These are phyloP conservation scores for Eudorina sp. DNA, from an alignment of 139 green algal species.

Conservation along the genomic window DNA sequence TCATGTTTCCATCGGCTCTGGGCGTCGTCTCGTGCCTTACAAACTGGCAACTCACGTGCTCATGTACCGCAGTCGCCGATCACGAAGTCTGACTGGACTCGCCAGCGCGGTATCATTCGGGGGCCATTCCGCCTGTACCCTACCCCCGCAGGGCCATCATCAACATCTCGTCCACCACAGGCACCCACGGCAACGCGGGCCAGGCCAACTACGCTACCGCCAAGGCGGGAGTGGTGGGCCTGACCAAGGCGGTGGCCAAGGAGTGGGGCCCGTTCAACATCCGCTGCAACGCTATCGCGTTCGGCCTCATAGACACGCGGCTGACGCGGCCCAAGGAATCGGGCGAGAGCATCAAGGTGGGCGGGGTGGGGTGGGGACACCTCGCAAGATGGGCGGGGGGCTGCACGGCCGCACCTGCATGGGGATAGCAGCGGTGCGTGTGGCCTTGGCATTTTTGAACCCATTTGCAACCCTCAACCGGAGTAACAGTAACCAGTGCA, in stretches of 20 bases:
- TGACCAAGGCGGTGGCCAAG: slow-evolving; percentile 85
- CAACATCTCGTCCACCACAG: slow-evolving; percentile 86
- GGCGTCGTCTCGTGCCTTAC: no score
- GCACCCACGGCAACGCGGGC: slow-evolving; percentile 79
- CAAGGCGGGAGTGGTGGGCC: slow-evolving; percentile 66
- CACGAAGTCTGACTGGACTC: no score
- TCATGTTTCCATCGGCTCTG: no score
- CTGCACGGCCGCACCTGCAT: background rate
- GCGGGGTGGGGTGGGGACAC: background rate
- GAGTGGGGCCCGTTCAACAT: slow-evolving; percentile 90
- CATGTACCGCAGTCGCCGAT: no score
- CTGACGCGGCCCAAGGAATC: slow-evolving; percentile 78
- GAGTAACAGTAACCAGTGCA: no score
- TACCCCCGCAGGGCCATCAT: slow-evolving; percentile 72
- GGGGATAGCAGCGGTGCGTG: no score
- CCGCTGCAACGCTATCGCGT: slow-evolving; percentile 86
- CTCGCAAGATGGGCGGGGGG: background rate
- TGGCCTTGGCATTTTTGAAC: no score
- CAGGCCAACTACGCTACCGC: slow-evolving; percentile 81
- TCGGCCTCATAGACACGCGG: slow-evolving; percentile 85
- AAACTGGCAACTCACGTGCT: no score
- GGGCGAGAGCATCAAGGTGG: slow-evolving; percentile 65
- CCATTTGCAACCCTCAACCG: no score
- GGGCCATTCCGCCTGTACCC: no score
- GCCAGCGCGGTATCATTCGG: no score